Evolutionary conservation across 2,329 filamentous ascomycete species (phyloP).

Genomic region (Colletotrichum acutatum): DNA sequence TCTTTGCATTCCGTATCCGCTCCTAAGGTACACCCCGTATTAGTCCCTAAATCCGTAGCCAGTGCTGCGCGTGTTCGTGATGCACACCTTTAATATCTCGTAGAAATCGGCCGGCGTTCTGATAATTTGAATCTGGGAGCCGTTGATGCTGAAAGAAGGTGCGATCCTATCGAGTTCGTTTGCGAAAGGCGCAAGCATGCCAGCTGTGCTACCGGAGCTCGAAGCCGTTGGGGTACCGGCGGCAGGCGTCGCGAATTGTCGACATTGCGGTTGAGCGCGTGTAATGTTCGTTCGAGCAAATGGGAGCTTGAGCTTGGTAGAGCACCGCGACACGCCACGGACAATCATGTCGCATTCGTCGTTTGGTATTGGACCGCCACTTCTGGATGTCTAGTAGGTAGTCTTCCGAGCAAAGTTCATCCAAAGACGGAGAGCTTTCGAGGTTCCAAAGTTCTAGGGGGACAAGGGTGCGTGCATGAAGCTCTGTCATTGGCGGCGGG

Average conservation of each 20-base stretch:
- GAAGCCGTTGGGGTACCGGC: slow-evolving; percentile 30
- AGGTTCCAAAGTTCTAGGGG: slow-evolving; percentile 2
- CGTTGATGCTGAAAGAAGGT: slow-evolving; percentile 87
- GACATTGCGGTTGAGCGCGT: slow-evolving; percentile 32
- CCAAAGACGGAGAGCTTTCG: slow-evolving; percentile 17
- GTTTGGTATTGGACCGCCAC: neutral
- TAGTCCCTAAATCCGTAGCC: neutral
- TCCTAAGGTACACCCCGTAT: slow-evolving; percentile 55
- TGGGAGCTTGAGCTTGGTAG: slow-evolving; percentile 38
- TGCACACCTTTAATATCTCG: slow-evolving; percentile 81
- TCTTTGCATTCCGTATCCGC: slow-evolving; percentile 84
- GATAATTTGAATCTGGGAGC: slow-evolving; percentile 83
- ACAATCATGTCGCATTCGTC: slow-evolving; percentile 45
- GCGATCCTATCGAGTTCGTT: slow-evolving; percentile 87
- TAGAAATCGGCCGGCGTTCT: slow-evolving; percentile 91
- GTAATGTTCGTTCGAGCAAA: slow-evolving; percentile 23
- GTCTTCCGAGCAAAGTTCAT: neutral
- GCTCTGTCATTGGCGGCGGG: slow-evolving; percentile 36
- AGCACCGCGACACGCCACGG: slow-evolving; percentile 46
- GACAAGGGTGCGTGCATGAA: slow-evolving; percentile 29
- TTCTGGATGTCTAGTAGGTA: neutral
- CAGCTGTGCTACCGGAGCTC: slow-evolving; percentile 46
- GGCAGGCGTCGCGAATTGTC: slow-evolving; percentile 33
- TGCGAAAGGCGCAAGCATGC: slow-evolving; percentile 65
- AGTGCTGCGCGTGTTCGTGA: neutral